These are phyloP conservation scores for Penicillium verhagenii DNA, from an alignment of 495 filamentous ascomycete genomes.

Conservation along the genomic window DNA sequence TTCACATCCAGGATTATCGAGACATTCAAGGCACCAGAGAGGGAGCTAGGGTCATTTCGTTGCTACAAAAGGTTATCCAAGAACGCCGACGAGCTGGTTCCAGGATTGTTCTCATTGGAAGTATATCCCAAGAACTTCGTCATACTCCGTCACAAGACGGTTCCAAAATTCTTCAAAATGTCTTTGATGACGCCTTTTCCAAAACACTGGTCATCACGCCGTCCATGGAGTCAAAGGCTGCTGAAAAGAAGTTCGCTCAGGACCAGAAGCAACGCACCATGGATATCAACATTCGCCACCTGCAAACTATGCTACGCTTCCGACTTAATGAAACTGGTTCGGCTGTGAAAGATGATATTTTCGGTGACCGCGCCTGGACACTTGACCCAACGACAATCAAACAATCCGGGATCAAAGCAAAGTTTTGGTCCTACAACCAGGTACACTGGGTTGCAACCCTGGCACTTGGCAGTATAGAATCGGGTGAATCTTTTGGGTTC, in stretches of 20 bases:
- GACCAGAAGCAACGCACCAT: constrained; percentile 51
- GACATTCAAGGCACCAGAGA: constrained; percentile 64
- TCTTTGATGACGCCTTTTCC: constrained; percentile 50
- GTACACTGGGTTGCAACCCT: constrained; percentile 62
- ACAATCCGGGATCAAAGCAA: constrained; percentile 47
- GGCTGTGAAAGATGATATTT: constrained; percentile 34
- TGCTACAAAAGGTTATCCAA: constrained; percentile 69
- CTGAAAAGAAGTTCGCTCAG: constrained; percentile 38
- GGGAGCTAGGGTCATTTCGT: constrained; percentile 60
- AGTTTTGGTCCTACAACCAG: constrained; percentile 57
- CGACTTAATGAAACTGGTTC: constrained; percentile 38
- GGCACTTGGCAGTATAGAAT: constrained; percentile 55
- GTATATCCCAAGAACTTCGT: constrained; percentile 40
- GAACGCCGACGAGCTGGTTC: constrained; percentile 66
- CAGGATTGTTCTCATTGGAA: constrained; percentile 75
- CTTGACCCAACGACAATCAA: constrained; percentile 35
- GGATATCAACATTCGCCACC: constrained; percentile 67
- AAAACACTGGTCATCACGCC: constrained; percentile 53
- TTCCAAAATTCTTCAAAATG: constrained; percentile 46
- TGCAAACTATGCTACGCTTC: constrained; percentile 62
- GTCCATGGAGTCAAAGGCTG: constrained; percentile 31
- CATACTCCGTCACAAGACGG: constrained; percentile 34
- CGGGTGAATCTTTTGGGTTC: constrained; percentile 36
- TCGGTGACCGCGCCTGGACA: constrained; percentile 35
- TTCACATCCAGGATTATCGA: constrained; percentile 79